These are phyloP conservation scores for Vitis cinerea DNA, from an alignment of 164 flowering plant genomes.

Conservation along the genomic window DNA sequence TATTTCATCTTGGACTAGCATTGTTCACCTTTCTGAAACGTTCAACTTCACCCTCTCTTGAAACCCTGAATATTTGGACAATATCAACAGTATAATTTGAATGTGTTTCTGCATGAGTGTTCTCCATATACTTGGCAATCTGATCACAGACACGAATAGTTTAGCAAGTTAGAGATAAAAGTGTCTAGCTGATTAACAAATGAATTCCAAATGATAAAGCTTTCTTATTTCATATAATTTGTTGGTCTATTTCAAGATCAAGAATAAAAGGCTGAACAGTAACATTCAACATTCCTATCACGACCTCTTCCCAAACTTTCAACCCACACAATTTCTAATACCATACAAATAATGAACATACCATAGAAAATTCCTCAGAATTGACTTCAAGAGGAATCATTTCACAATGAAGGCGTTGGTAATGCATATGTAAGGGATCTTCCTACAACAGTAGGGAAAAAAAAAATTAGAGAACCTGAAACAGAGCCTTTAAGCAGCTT, in stretches of 20 bases:
- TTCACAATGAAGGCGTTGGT: constrained; percentile 70
- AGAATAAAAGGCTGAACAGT: background rate
- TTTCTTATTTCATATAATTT: no score
- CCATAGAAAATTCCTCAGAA: constrained; percentile 69
- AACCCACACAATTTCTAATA: background rate
- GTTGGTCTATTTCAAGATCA: background rate
- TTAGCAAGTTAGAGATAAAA: background rate
- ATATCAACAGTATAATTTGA: constrained; percentile 69
- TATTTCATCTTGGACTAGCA: background rate
- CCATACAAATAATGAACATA: constrained; percentile 22
- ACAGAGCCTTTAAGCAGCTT: background rate
- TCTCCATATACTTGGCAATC: constrained; percentile 71
- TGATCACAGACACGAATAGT: constrained; percentile 19
- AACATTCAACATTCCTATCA: background rate
- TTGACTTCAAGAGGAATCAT: constrained; percentile 56
- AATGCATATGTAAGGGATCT: constrained; percentile 75
- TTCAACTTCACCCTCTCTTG: constrained; percentile 68
- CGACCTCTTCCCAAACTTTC: no score
- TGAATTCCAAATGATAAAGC: background rate
- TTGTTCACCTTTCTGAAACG: constrained; percentile 60
- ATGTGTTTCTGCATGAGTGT: constrained; percentile 95
- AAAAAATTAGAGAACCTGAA: constrained; percentile 3
- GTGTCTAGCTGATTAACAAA: background rate
- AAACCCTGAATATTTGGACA: constrained; percentile 63
- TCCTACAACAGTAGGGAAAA: constrained; percentile 35